Base-by-base conservation (phyloP, 2,329 filamentous ascomycete genomes). In the Alternaria sp. region DNA sequence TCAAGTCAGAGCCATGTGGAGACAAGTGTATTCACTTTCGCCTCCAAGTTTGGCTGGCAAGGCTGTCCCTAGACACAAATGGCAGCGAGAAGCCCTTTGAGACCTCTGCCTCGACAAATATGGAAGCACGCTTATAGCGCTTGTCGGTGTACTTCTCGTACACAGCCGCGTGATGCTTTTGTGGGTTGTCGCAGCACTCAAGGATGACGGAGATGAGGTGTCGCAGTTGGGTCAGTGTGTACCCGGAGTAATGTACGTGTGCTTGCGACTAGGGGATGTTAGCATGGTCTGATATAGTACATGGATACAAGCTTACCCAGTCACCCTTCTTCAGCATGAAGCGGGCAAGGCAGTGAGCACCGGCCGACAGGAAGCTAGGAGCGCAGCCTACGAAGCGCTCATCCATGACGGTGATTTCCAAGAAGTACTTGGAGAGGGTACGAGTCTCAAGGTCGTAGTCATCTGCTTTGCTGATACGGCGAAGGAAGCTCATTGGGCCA, bases 401-500 rank as follows among this genome's bases (percentile, higher is more conserved):
- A 77, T 99, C 96, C 94, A 98, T 97, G 79, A 98, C 90, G 41
- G 94, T 96, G 59, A 98, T 88, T 80, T 99, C 96, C 25, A 99
- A 86, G 81, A 99, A 97, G 82, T 99, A 99, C 83, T 99, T 99
- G 72, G 96, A 94, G 58, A 99, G 84, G 6, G 96, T 98, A 41
- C 96, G 89, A 11, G 95, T 97, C 82, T 99, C 95, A 50, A 97
- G 85, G 76, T 99, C 94, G 77, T 98, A 99, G 77, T 97, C 94
- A 78, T 99, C 96, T 14, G 96, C 96, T 84, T 98, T 98, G 89
- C 95, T 98, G 81, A 98, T 96, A 60, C 95, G 90, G 64, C 96
- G 89, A 65, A 99, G 86, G 82, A 99, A 99, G 84, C 94, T 97
- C 95, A 99, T 97, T 2, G 96, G 96, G 46, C 96, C 96, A n/a